These are phyloP conservation scores for Oenanthe sinensis DNA, from an alignment of 129 eudicot species.

Conservation along the genomic window DNA sequence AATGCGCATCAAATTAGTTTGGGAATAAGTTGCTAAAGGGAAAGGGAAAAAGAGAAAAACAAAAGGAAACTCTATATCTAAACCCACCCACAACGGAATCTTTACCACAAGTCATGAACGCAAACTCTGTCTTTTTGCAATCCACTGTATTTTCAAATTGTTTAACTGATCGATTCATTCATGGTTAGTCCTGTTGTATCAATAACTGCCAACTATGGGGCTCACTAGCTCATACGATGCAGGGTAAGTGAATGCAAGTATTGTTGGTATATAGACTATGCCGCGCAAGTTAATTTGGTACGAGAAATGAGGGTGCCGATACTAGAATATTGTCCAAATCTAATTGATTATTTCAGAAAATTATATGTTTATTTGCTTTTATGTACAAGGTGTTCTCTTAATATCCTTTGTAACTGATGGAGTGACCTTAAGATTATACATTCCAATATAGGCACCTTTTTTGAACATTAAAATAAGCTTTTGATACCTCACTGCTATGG, in stretches of 20 bases:
- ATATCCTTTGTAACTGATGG: not conserved
- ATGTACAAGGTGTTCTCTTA: not conserved
- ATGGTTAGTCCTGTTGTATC: not conserved
- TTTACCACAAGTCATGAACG: not conserved
- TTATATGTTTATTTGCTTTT: not conserved
- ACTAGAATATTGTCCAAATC: not conserved
- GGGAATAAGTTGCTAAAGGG: not conserved
- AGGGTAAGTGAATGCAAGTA: not conserved
- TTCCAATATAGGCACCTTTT: not conserved
- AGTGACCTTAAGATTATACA: not conserved
- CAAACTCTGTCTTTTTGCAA: not conserved
- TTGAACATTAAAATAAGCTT: not conserved
- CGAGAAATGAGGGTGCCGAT: not conserved
- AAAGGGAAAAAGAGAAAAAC: not conserved
- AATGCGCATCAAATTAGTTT: not conserved
- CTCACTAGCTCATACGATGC: not conserved
- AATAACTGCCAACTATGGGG: not conserved
- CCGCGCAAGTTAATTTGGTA: not conserved
- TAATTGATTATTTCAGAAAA: not conserved
- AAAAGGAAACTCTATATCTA: not conserved
- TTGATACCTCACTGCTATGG: not conserved
- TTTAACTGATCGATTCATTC: not conserved
- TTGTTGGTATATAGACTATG: not conserved
- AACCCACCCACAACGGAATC: not conserved
- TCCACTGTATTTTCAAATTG: not conserved